Conservation (phyloP, 208 protist species). For the Acanthamoeba lenticulata region DNA sequence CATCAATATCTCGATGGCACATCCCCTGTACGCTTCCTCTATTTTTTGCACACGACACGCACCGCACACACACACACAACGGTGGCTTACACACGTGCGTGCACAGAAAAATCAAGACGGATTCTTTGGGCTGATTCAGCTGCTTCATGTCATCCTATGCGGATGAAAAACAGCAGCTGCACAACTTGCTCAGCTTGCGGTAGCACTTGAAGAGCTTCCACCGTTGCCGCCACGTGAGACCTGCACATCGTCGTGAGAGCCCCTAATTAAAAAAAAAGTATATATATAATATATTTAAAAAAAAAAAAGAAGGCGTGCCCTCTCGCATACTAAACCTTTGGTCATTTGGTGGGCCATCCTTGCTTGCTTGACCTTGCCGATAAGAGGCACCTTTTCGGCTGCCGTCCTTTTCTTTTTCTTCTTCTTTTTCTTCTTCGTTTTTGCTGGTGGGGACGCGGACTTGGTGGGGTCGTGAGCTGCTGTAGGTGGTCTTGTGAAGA, state of each 20-base stretch:
- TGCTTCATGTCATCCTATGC: too few relatives aligned
- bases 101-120: too few relatives aligned
- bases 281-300: not conserved
- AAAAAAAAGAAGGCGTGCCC: not conserved
- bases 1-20: slow-evolving; percentile 36
- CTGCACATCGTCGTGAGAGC: not conserved
- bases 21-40: not conserved
- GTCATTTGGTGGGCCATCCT: not conserved
- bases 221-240: not conserved
- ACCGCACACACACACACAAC: too few relatives aligned
- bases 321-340: not conserved
- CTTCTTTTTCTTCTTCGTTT: not conserved
- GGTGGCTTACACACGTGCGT: too few relatives aligned
- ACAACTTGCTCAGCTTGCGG: not conserved
- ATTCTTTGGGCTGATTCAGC: too few relatives aligned
- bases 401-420: not conserved
- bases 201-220: slow-evolving; percentile 10
- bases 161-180: slow-evolving; percentile 2
- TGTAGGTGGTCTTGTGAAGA: too few relatives aligned
- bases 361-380: not conserved
- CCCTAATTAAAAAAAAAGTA: not conserved
- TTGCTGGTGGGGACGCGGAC: too few relatives aligned
- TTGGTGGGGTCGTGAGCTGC: too few relatives aligned
- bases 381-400: not conserved
- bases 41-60: too few relatives aligned